Evolutionary conservation across 345 rosid species (phyloP), one percentile per base, ranked within the genome.

Genomic region (Populus nigra): DNA sequence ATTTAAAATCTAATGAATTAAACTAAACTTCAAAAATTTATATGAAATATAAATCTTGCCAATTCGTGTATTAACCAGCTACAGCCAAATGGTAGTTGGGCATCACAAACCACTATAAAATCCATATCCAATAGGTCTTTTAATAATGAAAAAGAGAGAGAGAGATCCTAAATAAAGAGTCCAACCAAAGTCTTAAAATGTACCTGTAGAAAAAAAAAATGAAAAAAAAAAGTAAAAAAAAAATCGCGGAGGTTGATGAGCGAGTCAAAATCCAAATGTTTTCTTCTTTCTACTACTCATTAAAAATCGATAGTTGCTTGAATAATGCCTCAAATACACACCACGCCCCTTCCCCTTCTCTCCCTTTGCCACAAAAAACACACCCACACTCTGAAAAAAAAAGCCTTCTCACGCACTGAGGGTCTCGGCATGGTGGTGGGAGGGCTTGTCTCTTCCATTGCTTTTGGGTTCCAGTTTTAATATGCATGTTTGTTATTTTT

Each of bases 191-290:
- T 4, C 22, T 12, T 3, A 15, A 7, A 25, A n/a, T 5, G 20
- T 8, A 22, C 18, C 4, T 16, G 22, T 22, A 20, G 22, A 36
- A 50, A 55, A 8, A 20, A 3, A n/a, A n/a, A n/a, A n/a, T n/a
- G n/a, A n/a, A n/a, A n/a, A n/a, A 47, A 18, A 33, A 15, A 15
- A n/a, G 0, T 27, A 1, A 27, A 31, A 12, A 67, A 29, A 55
- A 77, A 63, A 61, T 66, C 10, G 61, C 2, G 25, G 2, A 38
- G 70, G 61, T 65, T 72, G 79, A 84, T 80, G 87, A 86, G 84
- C 83, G 83, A 83, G 88, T 38, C 75, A 78, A 75, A 78, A 75
- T 76, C 61, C 76, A 59, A 47, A 50, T 74, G 5, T 55, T 65
- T 45, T 6, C n/a, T 53, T 63, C 55, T 78, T 39, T 45, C 63